Evolutionary conservation across 306 rosid genomes (phyloP).

Genomic region (Gastrolobium villosum): DNA sequence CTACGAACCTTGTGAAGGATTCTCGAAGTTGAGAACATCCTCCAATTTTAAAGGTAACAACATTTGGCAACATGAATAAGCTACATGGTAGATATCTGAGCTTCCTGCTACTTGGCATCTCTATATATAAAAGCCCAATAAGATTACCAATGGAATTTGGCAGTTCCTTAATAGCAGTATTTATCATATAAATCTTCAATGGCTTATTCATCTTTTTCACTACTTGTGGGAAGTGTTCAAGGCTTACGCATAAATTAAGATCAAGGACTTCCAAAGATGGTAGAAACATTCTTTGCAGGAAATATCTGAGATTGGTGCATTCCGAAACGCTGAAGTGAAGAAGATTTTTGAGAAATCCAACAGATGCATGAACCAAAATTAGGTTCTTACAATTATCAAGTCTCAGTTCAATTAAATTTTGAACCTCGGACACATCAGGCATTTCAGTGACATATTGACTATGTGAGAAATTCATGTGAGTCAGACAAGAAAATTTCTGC

Average conservation of each 20-base stretch:
- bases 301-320: conserved; percentile 2
- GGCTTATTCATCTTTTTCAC: conserved; percentile 11
- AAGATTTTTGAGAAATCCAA: conserved; percentile 31
- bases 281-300: not conserved
- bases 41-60: not conserved
- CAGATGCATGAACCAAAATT: conserved; percentile 3
- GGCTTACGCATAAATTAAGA: not conserved
- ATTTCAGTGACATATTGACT: not conserved
- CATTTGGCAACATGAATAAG: conserved; percentile 17
- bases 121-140: not conserved
- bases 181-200: not conserved
- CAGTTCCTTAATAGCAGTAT: not conserved
- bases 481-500: not conserved
- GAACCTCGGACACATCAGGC: not conserved
- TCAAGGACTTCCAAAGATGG: conserved; percentile 18
- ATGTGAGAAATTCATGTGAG: not conserved
- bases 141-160: conserved; percentile 37
- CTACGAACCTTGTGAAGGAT: not conserved
- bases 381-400: conserved; percentile 14
- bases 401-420: not conserved
- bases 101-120: not conserved
- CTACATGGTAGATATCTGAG: conserved; percentile 26
- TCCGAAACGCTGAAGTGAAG: not conserved
- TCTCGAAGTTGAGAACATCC: not conserved
- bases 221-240: conserved; percentile 31